Evolutionary conservation across 305 asterid species (phyloP).

Genomic region (Fraxinus albicans): DNA sequence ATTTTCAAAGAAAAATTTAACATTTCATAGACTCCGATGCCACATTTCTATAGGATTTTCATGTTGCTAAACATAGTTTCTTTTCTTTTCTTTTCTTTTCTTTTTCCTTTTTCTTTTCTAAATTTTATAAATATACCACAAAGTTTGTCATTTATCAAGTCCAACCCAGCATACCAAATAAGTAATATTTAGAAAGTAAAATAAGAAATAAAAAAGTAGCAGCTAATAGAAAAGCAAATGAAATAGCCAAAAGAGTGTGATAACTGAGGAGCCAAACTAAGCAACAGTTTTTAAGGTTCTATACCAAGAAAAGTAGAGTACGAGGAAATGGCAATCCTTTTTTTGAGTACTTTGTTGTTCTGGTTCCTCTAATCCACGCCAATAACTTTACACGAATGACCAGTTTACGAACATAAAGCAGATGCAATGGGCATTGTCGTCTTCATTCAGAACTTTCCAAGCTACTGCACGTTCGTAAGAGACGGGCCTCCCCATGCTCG

Average conservation of each 20-base stretch:
- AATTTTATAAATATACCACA: neutral
- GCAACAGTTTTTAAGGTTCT: neutral
- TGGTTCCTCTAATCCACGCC: neutral
- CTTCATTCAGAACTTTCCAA: slow-evolving; percentile 90
- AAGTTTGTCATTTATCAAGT: neutral
- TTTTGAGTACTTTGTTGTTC: neutral
- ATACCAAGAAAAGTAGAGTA: neutral
- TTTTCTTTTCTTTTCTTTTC: neutral
- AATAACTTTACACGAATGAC: slow-evolving; percentile 64
- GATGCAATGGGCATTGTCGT: slow-evolving; percentile 74
- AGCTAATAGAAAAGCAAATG: neutral
- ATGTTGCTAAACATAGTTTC: neutral
- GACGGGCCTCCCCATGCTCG: slow-evolving; percentile 94
- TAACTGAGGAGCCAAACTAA: neutral
- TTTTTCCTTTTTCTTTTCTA: neutral
- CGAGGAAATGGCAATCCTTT: neutral
- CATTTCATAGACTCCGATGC: neutral
- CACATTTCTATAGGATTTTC: neutral
- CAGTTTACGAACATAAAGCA: slow-evolving; percentile 90
- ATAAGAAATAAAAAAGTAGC: neutral
- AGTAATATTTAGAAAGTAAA: neutral
- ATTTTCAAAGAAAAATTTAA: neutral
- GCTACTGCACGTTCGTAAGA: slow-evolving; percentile 93
- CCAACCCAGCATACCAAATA: neutral
- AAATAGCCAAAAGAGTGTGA: neutral